Conservation (phyloP, 75 land plant species). For the Sequoia sempervirens region DNA sequence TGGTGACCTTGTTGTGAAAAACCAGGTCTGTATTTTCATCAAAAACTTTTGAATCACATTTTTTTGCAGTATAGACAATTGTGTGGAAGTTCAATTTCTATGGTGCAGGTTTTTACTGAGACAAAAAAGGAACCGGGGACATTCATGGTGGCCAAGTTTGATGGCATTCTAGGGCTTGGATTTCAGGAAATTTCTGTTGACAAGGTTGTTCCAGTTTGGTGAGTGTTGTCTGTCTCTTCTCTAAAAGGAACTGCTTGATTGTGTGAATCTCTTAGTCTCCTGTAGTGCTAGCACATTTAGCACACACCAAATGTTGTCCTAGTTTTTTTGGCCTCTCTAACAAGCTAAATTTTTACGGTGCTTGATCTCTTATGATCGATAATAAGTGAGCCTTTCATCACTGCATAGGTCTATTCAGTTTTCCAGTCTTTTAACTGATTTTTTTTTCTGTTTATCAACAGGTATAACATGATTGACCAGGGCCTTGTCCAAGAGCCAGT, state of each 20-base stretch:
- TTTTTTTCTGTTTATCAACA: conserved; percentile 13
- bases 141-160: conserved; percentile 77
- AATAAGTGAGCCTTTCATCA: background rate
- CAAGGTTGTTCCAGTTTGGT: conserved; percentile 77
- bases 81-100: background rate
- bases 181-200: conserved; percentile 83
- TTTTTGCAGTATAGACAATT: background rate
- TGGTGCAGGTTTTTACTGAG: conserved; percentile 72
- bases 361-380: background rate
- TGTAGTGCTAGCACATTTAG: background rate
- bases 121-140: conserved; percentile 70
- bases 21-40: conserved; percentile 35
- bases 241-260: background rate
- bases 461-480: conserved; percentile 83
- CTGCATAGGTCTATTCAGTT: background rate
- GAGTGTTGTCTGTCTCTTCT: background rate
- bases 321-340: background rate
- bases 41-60: background rate
- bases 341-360: no score
- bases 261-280: background rate
- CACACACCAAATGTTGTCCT: background rate
- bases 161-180: conserved; percentile 94
- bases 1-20: conserved; percentile 63
- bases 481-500: conserved; percentile 58
- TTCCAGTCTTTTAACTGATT: background rate